These are phyloP conservation scores for Cryptosporidium xiaoi DNA, from an alignment of 169 alveolate genomes.

Conservation along the genomic window DNA sequence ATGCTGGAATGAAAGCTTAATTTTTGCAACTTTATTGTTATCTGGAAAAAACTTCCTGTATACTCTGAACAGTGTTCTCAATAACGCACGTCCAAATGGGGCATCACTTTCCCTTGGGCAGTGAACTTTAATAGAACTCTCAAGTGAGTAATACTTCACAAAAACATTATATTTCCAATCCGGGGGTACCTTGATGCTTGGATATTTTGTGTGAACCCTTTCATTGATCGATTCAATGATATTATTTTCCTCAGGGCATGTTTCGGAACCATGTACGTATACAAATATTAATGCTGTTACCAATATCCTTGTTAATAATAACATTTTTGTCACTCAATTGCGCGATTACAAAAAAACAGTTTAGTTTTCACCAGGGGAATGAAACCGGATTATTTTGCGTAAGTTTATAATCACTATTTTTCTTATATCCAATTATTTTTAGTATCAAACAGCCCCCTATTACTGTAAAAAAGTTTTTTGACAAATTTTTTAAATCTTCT, in stretches of 20 bases:
- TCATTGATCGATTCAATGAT: constrained; percentile 24
- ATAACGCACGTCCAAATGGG: constrained; percentile 53
- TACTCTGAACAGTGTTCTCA: constrained; percentile 28
- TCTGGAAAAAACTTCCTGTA: constrained; percentile 29
- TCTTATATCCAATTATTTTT: constrained; percentile 10
- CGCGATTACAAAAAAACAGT: too few relatives aligned
- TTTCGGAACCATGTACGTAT: background rate
- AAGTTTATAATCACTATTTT: background rate
- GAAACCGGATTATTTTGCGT: too few relatives aligned
- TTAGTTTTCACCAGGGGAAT: too few relatives aligned
- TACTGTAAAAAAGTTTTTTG: constrained; percentile 7
- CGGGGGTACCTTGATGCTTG: background rate
- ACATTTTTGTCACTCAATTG: background rate
- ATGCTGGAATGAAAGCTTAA: constrained; percentile 43
- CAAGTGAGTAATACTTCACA: constrained; percentile 40
- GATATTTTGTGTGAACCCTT: constrained; percentile 30
- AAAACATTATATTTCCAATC: constrained; percentile 59
- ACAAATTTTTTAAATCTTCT: constrained; percentile 40
- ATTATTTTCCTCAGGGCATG: background rate
- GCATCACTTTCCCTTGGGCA: constrained; percentile 46
- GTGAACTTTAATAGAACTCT: constrained; percentile 53
- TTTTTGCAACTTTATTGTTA: constrained; percentile 7
- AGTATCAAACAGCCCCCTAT: constrained; percentile 45
- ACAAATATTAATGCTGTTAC: background rate
- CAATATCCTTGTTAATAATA: background rate